Conservation (phyloP, 306 rosid species). For the Lablab purpureus region DNA sequence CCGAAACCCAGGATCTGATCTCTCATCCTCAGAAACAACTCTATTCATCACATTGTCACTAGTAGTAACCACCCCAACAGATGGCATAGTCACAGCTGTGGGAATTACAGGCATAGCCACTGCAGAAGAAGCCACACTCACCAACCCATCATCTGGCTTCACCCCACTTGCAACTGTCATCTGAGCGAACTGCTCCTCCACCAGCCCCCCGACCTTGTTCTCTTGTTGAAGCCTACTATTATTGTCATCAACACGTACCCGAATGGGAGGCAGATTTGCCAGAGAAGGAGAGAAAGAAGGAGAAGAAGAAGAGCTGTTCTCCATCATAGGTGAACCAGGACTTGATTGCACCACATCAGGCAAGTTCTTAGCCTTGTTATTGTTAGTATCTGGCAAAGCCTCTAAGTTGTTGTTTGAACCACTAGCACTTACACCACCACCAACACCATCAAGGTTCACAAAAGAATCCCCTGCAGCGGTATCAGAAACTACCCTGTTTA, state of each 20-base stretch:
- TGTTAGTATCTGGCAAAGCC: slow-evolving; percentile 50
- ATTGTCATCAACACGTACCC: slow-evolving; percentile 72
- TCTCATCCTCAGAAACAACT: slow-evolving; percentile 73
- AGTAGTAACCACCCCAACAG: slow-evolving; percentile 40
- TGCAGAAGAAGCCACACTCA: slow-evolving; percentile 41
- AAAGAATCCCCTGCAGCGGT: slow-evolving; percentile 63
- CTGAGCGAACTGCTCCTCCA: slow-evolving; percentile 82
- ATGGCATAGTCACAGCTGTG: slow-evolving; percentile 37
- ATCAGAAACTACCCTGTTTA: slow-evolving; percentile 68
- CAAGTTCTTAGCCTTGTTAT: slow-evolving; percentile 51
- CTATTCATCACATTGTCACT: slow-evolving; percentile 60
- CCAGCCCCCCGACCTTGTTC: slow-evolving; percentile 47
- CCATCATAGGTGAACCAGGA: slow-evolving; percentile 68
- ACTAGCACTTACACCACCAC: slow-evolving; percentile 58
- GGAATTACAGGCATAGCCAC: slow-evolving; percentile 54
- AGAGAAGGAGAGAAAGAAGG: slow-evolving; percentile 69
- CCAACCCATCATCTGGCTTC: slow-evolving; percentile 54
- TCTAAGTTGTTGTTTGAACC: slow-evolving; percentile 77
- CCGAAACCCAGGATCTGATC: slow-evolving; percentile 65
- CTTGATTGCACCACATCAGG: slow-evolving; percentile 57
- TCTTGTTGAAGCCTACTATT: slow-evolving; percentile 59
- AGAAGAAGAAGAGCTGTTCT: slow-evolving; percentile 68
- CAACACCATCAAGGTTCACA: slow-evolving; percentile 63
- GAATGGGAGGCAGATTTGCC: slow-evolving; percentile 87
- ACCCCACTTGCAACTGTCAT: slow-evolving; percentile 52